A percentile compares a stretch with the other conserved stretches of the same genome.
Evolutionary conservation across 148 eudicot genomes (phyloP).

Genomic region (Camellia granthamiana): DNA sequence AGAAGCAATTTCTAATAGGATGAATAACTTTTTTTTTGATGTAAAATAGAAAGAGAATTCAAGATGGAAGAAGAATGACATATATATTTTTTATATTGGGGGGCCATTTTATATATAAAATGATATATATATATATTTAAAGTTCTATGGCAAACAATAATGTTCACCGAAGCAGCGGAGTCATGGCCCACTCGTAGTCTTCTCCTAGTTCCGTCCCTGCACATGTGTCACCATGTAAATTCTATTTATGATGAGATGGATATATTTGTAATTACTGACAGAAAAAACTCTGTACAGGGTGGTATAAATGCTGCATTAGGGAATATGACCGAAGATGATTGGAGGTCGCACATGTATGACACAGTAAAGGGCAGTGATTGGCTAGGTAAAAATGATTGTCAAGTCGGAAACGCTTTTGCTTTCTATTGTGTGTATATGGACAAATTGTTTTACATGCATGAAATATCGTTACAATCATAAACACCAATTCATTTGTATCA

Average conservation of each 20-base stretch:
- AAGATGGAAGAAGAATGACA: too few species aligned
- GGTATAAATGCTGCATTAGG: constrained; percentile 98
- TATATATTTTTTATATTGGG: too few species aligned
- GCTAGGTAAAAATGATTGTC: constrained; percentile 46
- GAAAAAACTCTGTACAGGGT: constrained; percentile 51
- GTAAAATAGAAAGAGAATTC: too few species aligned
- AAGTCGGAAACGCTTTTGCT: background rate
- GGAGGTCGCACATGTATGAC: constrained; percentile 99
- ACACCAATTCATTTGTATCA: background rate
- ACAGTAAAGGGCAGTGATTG: constrained; percentile 95
- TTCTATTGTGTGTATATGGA: background rate
- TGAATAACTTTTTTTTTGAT: too few species aligned
- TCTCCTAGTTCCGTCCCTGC: too few species aligned
- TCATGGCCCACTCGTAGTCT: too few species aligned
- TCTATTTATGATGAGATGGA: background rate
- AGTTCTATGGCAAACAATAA: too few species aligned
- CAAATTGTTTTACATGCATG: background rate
- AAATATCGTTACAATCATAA: background rate
- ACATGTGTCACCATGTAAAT: too few species aligned
- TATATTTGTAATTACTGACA: background rate
- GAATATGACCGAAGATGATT: constrained; percentile 90
- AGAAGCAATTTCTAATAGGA: too few species aligned
- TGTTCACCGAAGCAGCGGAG: too few species aligned
- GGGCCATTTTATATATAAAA: too few species aligned
- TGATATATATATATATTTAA: too few species aligned